Percentiles rank a stretch among this genome's conserved stretches.
Evolutionary conservation across 2,329 filamentous ascomycete genomes (phyloP).

Genomic region (Colletotrichum eremochloae): DNA sequence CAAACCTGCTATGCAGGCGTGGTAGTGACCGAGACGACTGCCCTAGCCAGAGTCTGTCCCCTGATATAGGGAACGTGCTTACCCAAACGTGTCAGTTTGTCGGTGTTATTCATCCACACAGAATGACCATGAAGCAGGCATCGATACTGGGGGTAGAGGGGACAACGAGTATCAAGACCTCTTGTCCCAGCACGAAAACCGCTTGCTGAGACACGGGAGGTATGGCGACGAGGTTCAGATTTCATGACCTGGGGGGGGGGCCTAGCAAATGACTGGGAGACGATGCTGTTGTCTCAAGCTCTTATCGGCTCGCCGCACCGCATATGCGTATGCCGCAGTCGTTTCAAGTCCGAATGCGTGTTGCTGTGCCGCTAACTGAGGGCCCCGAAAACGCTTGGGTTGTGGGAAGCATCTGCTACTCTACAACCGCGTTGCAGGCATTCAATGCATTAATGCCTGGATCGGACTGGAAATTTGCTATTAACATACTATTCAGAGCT

Average conservation of each 20-base stretch:
- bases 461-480: neutral
- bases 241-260: neutral
- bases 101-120: neutral
- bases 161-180: neutral
- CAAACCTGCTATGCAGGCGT: neutral
- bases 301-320: neutral
- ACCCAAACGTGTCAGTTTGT: neutral
- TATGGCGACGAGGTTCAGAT: neutral
- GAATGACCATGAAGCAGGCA: neutral
- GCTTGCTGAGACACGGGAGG: neutral
- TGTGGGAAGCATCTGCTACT: neutral
- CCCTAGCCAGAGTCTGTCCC: no score
- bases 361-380: neutral
- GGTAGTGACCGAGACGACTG: neutral
- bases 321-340: neutral
- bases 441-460: neutral
- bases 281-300: neutral
- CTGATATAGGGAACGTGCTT: neutral
- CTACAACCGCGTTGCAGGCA: neutral
- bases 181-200: neutral
- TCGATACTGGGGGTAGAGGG: neutral
- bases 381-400: neutral
- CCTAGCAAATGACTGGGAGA: neutral
- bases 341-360: neutral
- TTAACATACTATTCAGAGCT: neutral